Evolutionary conservation across 768 basidiomycete genomes (phyloP), one percentile per base, ranked within the genome.

Genomic region (Leucosporidium yakuticum): DNA sequence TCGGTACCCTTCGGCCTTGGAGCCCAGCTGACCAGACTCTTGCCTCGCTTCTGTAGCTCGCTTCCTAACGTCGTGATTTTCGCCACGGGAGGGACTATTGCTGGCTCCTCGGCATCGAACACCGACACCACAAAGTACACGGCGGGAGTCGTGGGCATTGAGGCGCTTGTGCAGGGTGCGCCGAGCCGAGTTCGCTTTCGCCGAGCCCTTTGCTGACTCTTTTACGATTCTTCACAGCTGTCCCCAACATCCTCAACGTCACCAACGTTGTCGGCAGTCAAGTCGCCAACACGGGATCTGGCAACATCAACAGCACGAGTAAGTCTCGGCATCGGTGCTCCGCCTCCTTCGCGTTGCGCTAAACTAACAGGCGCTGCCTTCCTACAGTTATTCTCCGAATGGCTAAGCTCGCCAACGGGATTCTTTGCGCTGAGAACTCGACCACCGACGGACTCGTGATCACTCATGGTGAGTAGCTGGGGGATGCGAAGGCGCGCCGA

Each of bases 391-490:
- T 50, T 4, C 60, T 69, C 57, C 49, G 44, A 14, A 36, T 69
- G 20, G 44, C 58, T 23, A 65, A 72, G 60, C 20, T 69, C 19
- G 74, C 75, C 32, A 77, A 74, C 50, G 54, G 70, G 51, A 67
- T 73, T 31, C 67, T 77, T 4, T 77, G 78, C 62, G 58, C 63
- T 3, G 69, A 68, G 3, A 65, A 69, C n/a, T 71, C 76, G 2
- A 64, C 61, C 19, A 67, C 74, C n/a, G 77, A 73, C 48, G 75
- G 73, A 1, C 72, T 74, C 25, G 72, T 75, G 17, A 70, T 75
- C 39, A 71, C 73, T 21, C 74, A 74, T 62, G 74, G 75, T 44
- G 39, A 44, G 39, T 44, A n/a, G n/a, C n/a, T n/a, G n/a, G n/a
- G n/a, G n/a, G n/a, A n/a, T n/a, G n/a, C n/a, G n/a, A 19, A 74